Percentiles rank a stretch among this genome's conserved stretches.
These are phyloP conservation scores for Macadamia integrifolia DNA, from an alignment of 164 flowering plant genomes.

Conservation along the genomic window DNA sequence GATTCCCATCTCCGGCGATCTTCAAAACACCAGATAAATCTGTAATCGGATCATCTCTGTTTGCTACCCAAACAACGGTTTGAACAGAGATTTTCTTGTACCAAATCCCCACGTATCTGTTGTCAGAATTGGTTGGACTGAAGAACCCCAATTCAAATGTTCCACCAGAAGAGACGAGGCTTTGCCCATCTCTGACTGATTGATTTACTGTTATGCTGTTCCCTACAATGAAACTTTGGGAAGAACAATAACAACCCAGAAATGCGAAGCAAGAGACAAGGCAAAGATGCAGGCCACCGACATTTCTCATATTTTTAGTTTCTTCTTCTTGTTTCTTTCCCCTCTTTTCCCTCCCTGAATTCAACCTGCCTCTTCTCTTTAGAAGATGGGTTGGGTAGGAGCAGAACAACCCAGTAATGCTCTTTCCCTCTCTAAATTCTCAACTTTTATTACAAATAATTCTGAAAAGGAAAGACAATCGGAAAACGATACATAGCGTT, in stretches of 20 bases:
- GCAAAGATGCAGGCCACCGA: neutral
- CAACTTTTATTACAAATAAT: too few species aligned
- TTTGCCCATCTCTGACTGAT: slow-evolving; percentile 13
- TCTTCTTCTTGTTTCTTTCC: too few species aligned
- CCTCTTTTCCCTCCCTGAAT: too few species aligned
- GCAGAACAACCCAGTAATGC: too few species aligned
- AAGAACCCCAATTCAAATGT: slow-evolving; percentile 21
- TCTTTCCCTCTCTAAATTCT: too few species aligned
- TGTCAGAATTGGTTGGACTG: slow-evolving; percentile 9
- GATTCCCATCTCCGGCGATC: slow-evolving; percentile 22
- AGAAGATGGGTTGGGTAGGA: too few species aligned
- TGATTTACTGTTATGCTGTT: slow-evolving; percentile 8
- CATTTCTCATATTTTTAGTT: too few species aligned
- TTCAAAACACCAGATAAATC: slow-evolving; percentile 28
- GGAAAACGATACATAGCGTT: too few species aligned
- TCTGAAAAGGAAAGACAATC: too few species aligned
- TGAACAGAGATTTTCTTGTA: slow-evolving; percentile 14
- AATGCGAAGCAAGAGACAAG: neutral
- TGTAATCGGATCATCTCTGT: slow-evolving; percentile 41
- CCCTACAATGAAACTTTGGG: neutral
- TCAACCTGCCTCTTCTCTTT: too few species aligned
- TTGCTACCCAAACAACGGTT: slow-evolving; percentile 56
- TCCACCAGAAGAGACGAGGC: slow-evolving; percentile 4
- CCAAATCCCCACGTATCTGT: slow-evolving; percentile 21
- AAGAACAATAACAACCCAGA: neutral